These are phyloP conservation scores for Penicillium odoratum DNA, from an alignment of 495 filamentous ascomycete species.

Conservation along the genomic window DNA sequence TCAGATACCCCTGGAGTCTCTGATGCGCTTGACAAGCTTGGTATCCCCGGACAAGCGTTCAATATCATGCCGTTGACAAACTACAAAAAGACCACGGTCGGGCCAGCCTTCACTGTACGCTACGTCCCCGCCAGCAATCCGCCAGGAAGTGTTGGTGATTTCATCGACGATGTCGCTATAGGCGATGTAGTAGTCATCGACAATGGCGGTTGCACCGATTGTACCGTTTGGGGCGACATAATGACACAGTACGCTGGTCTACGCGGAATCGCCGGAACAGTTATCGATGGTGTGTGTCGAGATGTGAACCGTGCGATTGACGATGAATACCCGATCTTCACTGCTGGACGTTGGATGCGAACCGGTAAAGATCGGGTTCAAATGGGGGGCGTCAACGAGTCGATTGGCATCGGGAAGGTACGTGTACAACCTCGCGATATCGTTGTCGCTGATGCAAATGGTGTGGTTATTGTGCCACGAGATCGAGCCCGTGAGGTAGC, in stretches of 20 bases:
- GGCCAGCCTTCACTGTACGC: slow-evolving; percentile 24
- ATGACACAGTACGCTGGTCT: slow-evolving; percentile 27
- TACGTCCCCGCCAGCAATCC: slow-evolving; percentile 25
- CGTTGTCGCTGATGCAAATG: slow-evolving; percentile 26
- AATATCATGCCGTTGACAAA: slow-evolving; percentile 23
- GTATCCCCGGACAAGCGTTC: slow-evolving; percentile 21
- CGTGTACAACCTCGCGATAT: slow-evolving; percentile 22
- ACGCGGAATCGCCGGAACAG: slow-evolving; percentile 20
- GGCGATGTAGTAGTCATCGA: slow-evolving; percentile 25
- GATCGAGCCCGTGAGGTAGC: slow-evolving; percentile 24
- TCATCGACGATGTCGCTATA: slow-evolving; percentile 23
- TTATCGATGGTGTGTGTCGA: slow-evolving; percentile 25
- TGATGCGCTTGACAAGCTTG: slow-evolving; percentile 27
- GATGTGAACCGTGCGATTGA: slow-evolving; percentile 22
- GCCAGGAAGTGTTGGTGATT: slow-evolving; percentile 24
- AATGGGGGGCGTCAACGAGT: slow-evolving; percentile 20
- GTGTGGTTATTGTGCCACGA: slow-evolving; percentile 24
- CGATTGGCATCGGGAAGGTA: slow-evolving; percentile 21
- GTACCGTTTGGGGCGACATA: slow-evolving; percentile 27
- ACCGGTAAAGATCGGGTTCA: slow-evolving; percentile 25
- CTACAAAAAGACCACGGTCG: slow-evolving; percentile 21
- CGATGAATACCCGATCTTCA: slow-evolving; percentile 22
- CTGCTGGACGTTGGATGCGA: slow-evolving; percentile 22
- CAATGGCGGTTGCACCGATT: slow-evolving; percentile 23
- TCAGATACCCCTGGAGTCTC: slow-evolving; percentile 26